These are phyloP conservation scores for Astrocystis sublimbata DNA, from an alignment of 495 filamentous ascomycete genomes.

Conservation along the genomic window DNA sequence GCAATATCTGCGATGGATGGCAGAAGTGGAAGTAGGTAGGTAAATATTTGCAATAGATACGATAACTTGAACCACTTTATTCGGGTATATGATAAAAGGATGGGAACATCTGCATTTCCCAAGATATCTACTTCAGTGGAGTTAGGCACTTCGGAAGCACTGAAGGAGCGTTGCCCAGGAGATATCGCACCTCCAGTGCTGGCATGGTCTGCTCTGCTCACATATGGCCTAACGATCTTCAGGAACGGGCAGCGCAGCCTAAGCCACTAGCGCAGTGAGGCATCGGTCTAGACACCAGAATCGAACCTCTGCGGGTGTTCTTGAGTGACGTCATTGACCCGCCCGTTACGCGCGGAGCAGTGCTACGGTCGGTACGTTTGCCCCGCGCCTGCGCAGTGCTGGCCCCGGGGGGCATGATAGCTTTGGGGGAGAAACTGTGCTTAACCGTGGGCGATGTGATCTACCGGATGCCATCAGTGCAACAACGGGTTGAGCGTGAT, in stretches of 20 bases:
- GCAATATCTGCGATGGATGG: background rate
- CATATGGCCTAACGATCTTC: background rate
- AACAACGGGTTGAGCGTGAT: background rate
- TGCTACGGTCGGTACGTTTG: too few relatives aligned
- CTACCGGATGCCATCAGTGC: too few relatives aligned
- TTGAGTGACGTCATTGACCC: slow-evolving; percentile 14
- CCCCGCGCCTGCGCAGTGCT: background rate
- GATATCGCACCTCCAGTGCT: background rate
- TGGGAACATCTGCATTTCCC: too few relatives aligned
- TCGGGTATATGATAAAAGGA: too few relatives aligned
- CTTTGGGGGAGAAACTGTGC: background rate
- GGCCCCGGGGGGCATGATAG: background rate
- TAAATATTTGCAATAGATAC: too few relatives aligned
- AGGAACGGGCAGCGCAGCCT: slow-evolving; percentile 3
- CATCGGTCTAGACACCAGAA: background rate
- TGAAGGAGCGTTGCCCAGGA: background rate
- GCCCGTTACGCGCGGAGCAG: background rate
- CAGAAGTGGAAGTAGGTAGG: too few relatives aligned
- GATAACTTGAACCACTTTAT: too few relatives aligned
- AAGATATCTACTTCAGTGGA: too few relatives aligned
- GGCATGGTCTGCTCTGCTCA: background rate
- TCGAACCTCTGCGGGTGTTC: background rate
- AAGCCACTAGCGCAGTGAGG: background rate
- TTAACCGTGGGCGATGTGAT: too few relatives aligned
- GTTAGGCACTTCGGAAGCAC: too few relatives aligned